Conservation (phyloP, 345 rosid species). For the Eucalyptus camaldulensis region DNA sequence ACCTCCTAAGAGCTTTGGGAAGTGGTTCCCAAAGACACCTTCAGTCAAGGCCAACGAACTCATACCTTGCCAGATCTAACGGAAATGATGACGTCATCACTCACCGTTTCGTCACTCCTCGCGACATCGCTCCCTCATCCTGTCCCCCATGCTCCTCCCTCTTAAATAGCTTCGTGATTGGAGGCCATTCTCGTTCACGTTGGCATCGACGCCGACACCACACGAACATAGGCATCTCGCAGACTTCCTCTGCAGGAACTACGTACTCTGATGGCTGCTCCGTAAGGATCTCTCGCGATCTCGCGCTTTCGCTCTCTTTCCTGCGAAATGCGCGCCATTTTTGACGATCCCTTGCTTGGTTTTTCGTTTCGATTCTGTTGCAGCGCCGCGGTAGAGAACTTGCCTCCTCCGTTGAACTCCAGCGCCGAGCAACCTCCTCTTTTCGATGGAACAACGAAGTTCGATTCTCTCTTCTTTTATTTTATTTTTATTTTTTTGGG, state of each 20-base stretch:
- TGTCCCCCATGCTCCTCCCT: background rate
- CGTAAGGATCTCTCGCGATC: background rate
- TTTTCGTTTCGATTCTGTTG: background rate
- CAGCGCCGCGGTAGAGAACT: conserved; percentile 24
- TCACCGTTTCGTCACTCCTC: background rate
- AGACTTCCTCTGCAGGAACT: background rate
- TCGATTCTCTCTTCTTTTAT: background rate
- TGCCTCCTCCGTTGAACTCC: conserved; percentile 34
- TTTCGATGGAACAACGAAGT: conserved; percentile 75
- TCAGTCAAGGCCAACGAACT: no score
- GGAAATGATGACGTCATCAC: background rate
- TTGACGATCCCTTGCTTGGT: background rate
- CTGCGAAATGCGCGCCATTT: background rate
- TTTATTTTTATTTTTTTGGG: no score
- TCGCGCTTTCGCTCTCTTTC: background rate
- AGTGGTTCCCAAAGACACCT: no score
- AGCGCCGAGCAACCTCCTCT: conserved; percentile 53
- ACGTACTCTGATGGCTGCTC: conserved; percentile 8
- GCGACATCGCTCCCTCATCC: background rate
- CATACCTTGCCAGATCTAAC: background rate
- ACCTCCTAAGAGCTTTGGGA: no score
- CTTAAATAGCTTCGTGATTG: background rate
- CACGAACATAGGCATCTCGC: background rate
- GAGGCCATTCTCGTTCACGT: background rate
- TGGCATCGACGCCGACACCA: no score